A percentile compares a stretch with the other conserved stretches of the same genome.
These are phyloP conservation scores for Hygrocybe punicea DNA, from an alignment of 768 basidiomycete genomes.

Conservation along the genomic window DNA sequence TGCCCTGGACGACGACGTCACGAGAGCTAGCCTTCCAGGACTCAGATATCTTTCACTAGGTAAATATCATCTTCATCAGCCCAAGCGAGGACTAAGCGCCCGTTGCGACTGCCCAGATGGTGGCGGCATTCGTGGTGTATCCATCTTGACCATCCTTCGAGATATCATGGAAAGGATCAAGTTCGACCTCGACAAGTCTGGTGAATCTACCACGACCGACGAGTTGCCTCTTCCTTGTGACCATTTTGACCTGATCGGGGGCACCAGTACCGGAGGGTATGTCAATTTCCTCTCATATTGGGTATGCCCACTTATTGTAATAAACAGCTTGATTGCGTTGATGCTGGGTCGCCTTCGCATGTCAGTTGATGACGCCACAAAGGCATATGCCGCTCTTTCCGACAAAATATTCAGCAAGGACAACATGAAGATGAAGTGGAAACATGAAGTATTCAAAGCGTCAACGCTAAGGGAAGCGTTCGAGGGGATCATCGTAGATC, in stretches of 20 bases:
- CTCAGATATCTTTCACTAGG: not conserved
- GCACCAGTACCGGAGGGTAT: slow-evolving; percentile 36
- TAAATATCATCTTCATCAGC: not conserved
- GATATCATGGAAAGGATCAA: slow-evolving; percentile 28
- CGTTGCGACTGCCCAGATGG: slow-evolving; percentile 23
- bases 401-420: slow-evolving; percentile 29
- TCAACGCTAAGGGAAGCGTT: slow-evolving; percentile 25
- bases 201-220: slow-evolving; percentile 16
- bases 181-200: slow-evolving; percentile 18
- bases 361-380: slow-evolving; percentile 34
- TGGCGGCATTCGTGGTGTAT: slow-evolving; percentile 37
- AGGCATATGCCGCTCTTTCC: slow-evolving; percentile 26
- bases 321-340: slow-evolving; percentile 31
- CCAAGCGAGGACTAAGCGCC: not conserved
- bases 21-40: not conserved
- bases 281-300: not conserved
- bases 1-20: too few species aligned
- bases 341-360: slow-evolving; percentile 40
- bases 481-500: slow-evolving; percentile 23
- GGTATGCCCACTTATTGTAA: not conserved
- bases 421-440: slow-evolving; percentile 12
- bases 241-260: slow-evolving; percentile 37
- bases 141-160: slow-evolving; percentile 30
- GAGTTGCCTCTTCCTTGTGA: slow-evolving; percentile 20
- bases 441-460: slow-evolving; percentile 19